phyloP scores from a whole-genome alignment of 192 early-diverging fungal species.

The Backusella liffmaniae region DNA sequence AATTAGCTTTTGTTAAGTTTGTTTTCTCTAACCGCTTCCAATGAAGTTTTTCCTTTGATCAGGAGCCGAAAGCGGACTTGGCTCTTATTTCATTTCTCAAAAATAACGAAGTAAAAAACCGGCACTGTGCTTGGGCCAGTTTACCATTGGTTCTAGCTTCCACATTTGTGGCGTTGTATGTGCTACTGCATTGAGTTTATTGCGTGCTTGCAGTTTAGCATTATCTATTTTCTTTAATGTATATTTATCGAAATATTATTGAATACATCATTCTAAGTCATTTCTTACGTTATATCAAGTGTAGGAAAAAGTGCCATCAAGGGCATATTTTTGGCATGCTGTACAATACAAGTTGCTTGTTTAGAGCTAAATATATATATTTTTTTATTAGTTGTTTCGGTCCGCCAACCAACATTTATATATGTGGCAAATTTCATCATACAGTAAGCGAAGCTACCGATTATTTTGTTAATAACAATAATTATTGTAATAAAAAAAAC shows the following conservation, averaged over 20 bases:
- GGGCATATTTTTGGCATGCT: not conserved
- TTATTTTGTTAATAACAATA: not conserved
- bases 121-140: not conserved
- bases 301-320: not conserved
- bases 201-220: not conserved
- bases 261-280: not conserved
- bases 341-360: not conserved
- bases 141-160: not conserved
- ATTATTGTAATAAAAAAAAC: not conserved
- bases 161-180: not conserved
- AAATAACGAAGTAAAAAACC: not conserved
- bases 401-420: not conserved
- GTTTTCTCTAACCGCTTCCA: not conserved
- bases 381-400: not conserved
- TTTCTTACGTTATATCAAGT: not conserved
- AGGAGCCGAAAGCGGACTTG: not conserved
- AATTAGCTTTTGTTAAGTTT: not conserved
- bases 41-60: conserved; percentile 4
- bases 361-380: not conserved
- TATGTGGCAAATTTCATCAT: not conserved
- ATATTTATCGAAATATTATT: not conserved
- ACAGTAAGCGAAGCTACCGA: not conserved
- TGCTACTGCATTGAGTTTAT: not conserved
- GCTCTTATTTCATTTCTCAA: not conserved
- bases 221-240: not conserved